A percentile compares a stretch with the other conserved stretches of the same genome.
phyloP scores from a whole-genome alignment of 768 basidiomycete species.

The Pholiota conissans region DNA sequence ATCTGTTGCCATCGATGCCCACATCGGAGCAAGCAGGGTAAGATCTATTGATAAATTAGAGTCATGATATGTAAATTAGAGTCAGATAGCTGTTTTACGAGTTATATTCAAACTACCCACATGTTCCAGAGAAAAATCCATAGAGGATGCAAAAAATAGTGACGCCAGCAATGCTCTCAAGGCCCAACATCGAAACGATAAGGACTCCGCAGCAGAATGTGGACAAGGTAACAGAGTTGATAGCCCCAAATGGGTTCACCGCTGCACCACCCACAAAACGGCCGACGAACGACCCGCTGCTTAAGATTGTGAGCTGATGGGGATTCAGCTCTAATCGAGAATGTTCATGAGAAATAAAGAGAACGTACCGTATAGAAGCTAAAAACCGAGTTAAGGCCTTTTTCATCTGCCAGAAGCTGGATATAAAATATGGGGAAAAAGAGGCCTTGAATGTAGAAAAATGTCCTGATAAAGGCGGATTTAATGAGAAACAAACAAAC shows the following conservation, averaged over 20 bases:
- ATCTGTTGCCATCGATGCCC: conserved; percentile 2
- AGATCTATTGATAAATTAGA: neutral
- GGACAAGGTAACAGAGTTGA: conserved; percentile 14
- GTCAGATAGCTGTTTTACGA: no score
- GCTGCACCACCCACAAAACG: conserved; percentile 17
- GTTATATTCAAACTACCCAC: conserved; percentile 16
- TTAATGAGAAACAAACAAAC: no score
- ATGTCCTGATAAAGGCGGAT: neutral
- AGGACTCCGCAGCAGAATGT: conserved; percentile 13
- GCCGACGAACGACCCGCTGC: conserved; percentile 18
- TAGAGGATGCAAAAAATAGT: conserved; percentile 37
- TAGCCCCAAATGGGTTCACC: conserved; percentile 13
- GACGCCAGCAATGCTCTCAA: conserved; percentile 29
- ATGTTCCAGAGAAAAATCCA: conserved; percentile 32
- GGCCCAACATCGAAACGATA: conserved; percentile 35
- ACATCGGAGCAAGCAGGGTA: conserved; percentile 2
- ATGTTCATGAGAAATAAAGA: no score
- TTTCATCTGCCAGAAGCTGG: conserved; percentile 35
- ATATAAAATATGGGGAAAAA: conserved; percentile 32
- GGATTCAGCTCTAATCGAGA: no score
- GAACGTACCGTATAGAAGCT: conserved; percentile 41
- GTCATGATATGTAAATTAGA: no score
- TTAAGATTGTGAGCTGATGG: conserved; percentile 23
- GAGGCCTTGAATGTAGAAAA: neutral
- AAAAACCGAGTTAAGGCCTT: conserved; percentile 30